These are phyloP conservation scores for Schrenkiella parvula DNA, from an alignment of 345 rosid genomes.

Conservation along the genomic window DNA sequence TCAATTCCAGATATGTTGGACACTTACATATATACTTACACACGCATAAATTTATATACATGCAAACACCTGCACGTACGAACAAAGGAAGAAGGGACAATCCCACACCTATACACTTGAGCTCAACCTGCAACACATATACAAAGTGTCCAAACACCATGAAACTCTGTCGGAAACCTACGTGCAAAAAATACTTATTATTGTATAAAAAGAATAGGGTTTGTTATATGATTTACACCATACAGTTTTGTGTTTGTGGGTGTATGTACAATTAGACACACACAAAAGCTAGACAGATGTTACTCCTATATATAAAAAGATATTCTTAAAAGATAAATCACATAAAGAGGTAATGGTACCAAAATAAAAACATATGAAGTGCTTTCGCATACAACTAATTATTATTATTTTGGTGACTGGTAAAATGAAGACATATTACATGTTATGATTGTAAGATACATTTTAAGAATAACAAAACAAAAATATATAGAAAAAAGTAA, in stretches of 20 bases:
- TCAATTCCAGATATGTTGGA: slow-evolving; percentile 18
- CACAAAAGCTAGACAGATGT: not conserved
- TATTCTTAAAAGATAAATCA: too few relatives aligned
- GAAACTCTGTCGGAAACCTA: slow-evolving; percentile 29
- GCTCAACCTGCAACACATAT: slow-evolving; percentile 19
- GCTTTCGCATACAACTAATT: not conserved
- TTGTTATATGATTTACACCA: slow-evolving; percentile 11
- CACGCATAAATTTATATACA: slow-evolving; percentile 14
- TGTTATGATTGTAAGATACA: not conserved
- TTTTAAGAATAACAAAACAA: not conserved
- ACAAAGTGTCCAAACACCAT: slow-evolving; percentile 30
- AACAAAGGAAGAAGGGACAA: slow-evolving; percentile 24
- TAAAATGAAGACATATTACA: not conserved
- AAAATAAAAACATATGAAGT: not conserved
- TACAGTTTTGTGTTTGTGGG: slow-evolving; percentile 22
- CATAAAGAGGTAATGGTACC: not conserved
- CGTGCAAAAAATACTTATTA: not conserved
- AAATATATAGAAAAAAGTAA: not conserved
- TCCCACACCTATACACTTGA: slow-evolving; percentile 13
- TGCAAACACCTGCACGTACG: slow-evolving; percentile 23
- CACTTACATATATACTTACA: slow-evolving; percentile 8
- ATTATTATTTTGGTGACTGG: not conserved
- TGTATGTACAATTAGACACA: slow-evolving; percentile 10
- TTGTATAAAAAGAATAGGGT: not conserved
- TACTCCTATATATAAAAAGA: not conserved